Evolutionary conservation across 495 filamentous ascomycete species (phyloP).

Genomic region (Penicillium bialowiezense): DNA sequence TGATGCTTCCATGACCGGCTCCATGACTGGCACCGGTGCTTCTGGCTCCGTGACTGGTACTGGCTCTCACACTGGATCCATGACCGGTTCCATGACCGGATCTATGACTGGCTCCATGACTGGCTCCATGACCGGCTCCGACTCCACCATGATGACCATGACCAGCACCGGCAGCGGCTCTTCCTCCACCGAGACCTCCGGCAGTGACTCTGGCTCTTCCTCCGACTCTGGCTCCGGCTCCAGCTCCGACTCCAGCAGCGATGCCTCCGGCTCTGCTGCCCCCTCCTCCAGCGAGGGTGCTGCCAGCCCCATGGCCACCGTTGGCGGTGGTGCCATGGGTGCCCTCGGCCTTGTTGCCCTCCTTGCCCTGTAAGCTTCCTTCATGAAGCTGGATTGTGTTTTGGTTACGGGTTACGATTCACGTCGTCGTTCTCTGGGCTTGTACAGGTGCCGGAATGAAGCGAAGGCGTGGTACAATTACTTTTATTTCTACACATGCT

Average conservation of each 20-base stretch:
- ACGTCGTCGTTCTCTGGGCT: conserved; percentile 8
- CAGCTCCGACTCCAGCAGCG: conserved; percentile 5
- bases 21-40: not conserved
- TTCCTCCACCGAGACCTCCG: too few relatives aligned
- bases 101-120: not conserved
- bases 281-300: conserved; percentile 24
- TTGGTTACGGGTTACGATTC: conserved; percentile 8
- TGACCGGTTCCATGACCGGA: not conserved
- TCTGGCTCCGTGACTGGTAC: conserved; percentile 2
- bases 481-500: conserved; percentile 12
- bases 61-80: not conserved
- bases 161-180: conserved; percentile 1
- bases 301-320: conserved; percentile 34
- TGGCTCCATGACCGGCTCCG: conserved; percentile 11
- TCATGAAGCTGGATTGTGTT: not conserved
- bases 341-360: conserved; percentile 40
- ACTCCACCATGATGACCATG: conserved; percentile 11
- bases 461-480: conserved; percentile 3
- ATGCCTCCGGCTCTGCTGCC: conserved; percentile 17
- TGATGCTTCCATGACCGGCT: conserved; percentile 9
- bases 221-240: conserved; percentile 12
- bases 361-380: conserved; percentile 35
- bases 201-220: conserved; percentile 17
- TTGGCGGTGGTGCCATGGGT: conserved; percentile 36
- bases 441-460: conserved; percentile 13